These are phyloP conservation scores for Aspergillus kassunensis DNA, from an alignment of 495 filamentous ascomycete genomes.

Conservation along the genomic window DNA sequence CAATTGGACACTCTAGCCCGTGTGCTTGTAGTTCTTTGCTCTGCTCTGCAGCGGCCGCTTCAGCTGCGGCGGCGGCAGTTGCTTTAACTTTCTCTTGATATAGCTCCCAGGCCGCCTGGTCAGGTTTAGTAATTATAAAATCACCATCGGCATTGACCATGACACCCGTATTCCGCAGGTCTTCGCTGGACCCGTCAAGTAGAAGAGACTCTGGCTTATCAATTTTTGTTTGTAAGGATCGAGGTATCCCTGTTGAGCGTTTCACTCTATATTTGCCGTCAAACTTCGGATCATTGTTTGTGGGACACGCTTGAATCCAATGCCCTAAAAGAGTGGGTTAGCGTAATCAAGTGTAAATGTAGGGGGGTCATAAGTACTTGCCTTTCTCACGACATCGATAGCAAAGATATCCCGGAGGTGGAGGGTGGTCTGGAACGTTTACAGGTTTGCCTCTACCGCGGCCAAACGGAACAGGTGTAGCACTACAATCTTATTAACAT, in stretches of 20 bases:
- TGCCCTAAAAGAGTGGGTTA: slow-evolving; percentile 52
- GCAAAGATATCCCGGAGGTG: slow-evolving; percentile 90
- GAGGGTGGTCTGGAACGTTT: slow-evolving; percentile 83
- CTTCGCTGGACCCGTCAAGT: slow-evolving; percentile 69
- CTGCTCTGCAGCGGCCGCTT: slow-evolving; percentile 63
- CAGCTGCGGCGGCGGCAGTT: slow-evolving; percentile 71
- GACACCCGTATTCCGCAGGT: slow-evolving; percentile 75
- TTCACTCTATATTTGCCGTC: slow-evolving; percentile 88
- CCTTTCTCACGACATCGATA: slow-evolving; percentile 97
- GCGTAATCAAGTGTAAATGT: background rate
- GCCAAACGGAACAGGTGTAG: slow-evolving; percentile 58
- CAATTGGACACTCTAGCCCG: slow-evolving; percentile 88
- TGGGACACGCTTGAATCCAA: slow-evolving; percentile 96
- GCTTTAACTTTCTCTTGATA: slow-evolving; percentile 90
- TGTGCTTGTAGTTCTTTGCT: slow-evolving; percentile 77
- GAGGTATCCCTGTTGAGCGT: slow-evolving; percentile 92
- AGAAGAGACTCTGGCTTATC: slow-evolving; percentile 78
- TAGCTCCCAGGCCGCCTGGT: slow-evolving; percentile 92
- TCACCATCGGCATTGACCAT: slow-evolving; percentile 98
- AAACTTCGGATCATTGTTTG: slow-evolving; percentile 93
- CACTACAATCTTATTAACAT: slow-evolving; percentile 48
- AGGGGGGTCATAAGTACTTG: slow-evolving; percentile 20
- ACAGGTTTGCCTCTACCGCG: slow-evolving; percentile 56
- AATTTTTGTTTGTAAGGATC: slow-evolving; percentile 87
- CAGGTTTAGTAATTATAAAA: slow-evolving; percentile 89